phyloP scores from a whole-genome alignment of 2,329 filamentous ascomycete species.

The Phoma sp. region DNA sequence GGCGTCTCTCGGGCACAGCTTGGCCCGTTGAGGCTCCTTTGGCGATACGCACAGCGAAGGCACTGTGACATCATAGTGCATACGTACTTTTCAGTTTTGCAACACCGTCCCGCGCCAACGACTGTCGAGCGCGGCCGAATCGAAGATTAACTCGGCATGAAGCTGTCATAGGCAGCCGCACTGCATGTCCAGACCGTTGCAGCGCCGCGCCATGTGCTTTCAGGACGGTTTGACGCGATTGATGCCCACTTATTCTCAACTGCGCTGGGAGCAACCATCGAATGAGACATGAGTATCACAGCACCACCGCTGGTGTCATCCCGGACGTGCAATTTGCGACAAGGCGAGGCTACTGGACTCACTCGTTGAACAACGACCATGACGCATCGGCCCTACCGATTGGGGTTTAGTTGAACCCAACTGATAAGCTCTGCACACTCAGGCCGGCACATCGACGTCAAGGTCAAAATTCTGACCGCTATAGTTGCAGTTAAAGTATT shows the following conservation, averaged over 20 bases:
- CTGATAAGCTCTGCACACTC: conserved; percentile 26
- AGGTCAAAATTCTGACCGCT: conserved; percentile 18
- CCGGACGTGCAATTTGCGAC: conserved; percentile 12
- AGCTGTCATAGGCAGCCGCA: conserved; percentile 20
- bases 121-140: conserved; percentile 37
- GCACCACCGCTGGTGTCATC: conserved; percentile 28
- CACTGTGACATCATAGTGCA: conserved; percentile 35
- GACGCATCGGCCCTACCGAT: conserved; percentile 28
- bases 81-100: conserved; percentile 25
- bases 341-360: conserved; percentile 4
- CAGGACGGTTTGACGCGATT: conserved; percentile 13
- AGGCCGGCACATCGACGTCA: conserved; percentile 24
- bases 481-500: conserved; percentile 14
- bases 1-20: conserved; percentile 4
- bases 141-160: conserved; percentile 27
- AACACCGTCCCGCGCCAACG: conserved; percentile 30
- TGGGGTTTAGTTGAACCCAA: conserved; percentile 18
- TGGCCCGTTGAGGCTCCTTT: conserved; percentile 14
- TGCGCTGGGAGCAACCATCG: conserved; percentile 18
- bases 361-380: conserved; percentile 13
- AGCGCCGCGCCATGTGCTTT: conserved; percentile 10
- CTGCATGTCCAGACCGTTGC: conserved; percentile 16
- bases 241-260: conserved; percentile 34
- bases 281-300: conserved; percentile 31
- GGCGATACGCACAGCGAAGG: conserved; percentile 22